Conservation (phyloP, 2,329 filamentous ascomycete genomes). For the Camillea tinctor region DNA sequence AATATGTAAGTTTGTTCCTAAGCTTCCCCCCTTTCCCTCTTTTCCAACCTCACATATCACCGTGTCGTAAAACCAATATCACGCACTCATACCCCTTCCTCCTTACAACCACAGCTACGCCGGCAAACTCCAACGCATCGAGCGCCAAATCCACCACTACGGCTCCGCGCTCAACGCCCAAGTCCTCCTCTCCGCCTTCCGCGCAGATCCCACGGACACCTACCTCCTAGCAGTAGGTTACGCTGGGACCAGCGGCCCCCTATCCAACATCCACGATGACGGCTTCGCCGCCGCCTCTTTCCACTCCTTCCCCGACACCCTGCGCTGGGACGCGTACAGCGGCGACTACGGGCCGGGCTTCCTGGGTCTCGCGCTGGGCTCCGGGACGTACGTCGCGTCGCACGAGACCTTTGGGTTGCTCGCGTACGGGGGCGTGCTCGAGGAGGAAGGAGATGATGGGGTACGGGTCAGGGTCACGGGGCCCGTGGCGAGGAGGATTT, state of each 20-base stretch:
- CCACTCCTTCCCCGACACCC: slow-evolving; percentile 55
- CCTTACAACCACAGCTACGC: slow-evolving; percentile 34
- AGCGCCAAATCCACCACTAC: slow-evolving; percentile 59
- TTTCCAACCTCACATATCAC: too few relatives aligned
- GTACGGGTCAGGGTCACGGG: slow-evolving; percentile 43
- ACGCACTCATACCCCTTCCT: neutral
- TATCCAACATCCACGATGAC: slow-evolving; percentile 54
- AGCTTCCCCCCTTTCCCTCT: neutral
- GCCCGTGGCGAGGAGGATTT: slow-evolving; percentile 46
- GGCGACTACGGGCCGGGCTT: slow-evolving; percentile 59
- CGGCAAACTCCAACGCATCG: slow-evolving; percentile 42
- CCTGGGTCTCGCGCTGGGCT: slow-evolving; percentile 49
- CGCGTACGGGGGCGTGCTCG: slow-evolving; percentile 47
- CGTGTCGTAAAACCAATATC: too few relatives aligned
- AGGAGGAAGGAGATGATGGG: slow-evolving; percentile 15
- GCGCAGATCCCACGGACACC: slow-evolving; percentile 42
- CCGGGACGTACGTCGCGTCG: slow-evolving; percentile 48
- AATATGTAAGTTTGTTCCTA: slow-evolving; percentile 42
- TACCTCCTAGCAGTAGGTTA: slow-evolving; percentile 55
- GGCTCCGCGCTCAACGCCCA: slow-evolving; percentile 58
- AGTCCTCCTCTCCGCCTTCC: slow-evolving; percentile 52
- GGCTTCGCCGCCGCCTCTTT: slow-evolving; percentile 56
- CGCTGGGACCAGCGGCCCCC: slow-evolving; percentile 50
- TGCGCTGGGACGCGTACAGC: slow-evolving; percentile 55
- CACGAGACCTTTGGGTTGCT: slow-evolving; percentile 45